Evolutionary conservation across 257 asterid species (phyloP), one percentile per base, ranked within the genome.

Genomic region (Lycium ferocissimum): DNA sequence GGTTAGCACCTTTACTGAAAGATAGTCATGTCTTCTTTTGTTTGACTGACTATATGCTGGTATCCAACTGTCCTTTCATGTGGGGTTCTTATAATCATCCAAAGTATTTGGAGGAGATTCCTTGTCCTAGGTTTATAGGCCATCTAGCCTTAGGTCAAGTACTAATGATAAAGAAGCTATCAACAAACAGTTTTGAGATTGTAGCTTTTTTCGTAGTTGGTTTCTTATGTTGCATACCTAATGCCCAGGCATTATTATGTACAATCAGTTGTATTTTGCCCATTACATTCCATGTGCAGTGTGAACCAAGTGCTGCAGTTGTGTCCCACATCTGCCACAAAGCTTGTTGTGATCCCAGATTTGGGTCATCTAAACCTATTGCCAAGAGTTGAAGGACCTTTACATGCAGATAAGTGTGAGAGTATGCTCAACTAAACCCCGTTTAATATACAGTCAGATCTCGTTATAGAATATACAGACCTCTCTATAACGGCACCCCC

Each of bases 21-120:
- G 80, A 5, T 73, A n/a, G 59, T 47, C 80, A 73, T 20, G 40
- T n/a, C 80, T 73, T 73, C n/a, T 45, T 73, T 73, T 45, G 58
- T 72, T 72, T 43, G 58, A 72, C 80, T 45, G 6, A 45, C 58
- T 72, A 47, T 45, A 47, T 47, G 59, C 38, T 73, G 80, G 59
- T 12, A 15, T 69, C 51, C 78, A 37, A 15, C 38, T 15, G 14
- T 17, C 51, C 76, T 69, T 1, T 15, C 1, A 22, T 63, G 70
- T 63, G 70, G 70, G 70, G 40, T 37, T 13, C 76, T 67, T 20
- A 66, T 14, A 66, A 67, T 66, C 40, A 67, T 69, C 76, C 76
- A 69, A 69, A 72, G n/a, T 20, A 17, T 72, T 72, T 45, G 38
- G n/a, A 45, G 7, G 80, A 71, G 57, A 71, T 71, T 43, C 40